Evolutionary conservation across 345 rosid species (phyloP).

Genomic region (Toxicodendron radicans): DNA sequence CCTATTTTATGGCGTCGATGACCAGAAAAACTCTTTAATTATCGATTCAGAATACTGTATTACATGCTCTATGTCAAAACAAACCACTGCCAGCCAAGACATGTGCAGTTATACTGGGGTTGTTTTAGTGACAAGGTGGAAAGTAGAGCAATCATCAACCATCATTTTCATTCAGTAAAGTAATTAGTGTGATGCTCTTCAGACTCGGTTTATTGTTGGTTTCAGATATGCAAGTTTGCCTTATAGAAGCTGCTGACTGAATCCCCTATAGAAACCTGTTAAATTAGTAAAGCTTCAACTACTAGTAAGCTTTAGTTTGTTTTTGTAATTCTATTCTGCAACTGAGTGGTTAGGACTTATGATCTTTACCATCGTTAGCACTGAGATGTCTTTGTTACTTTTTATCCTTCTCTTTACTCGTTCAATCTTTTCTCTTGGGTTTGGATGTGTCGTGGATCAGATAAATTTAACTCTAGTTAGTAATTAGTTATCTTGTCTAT

Average conservation of each 20-base stretch:
- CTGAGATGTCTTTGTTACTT: neutral
- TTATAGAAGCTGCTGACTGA: neutral
- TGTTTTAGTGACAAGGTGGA: slow-evolving; percentile 11
- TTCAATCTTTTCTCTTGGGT: neutral
- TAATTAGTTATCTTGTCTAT: neutral
- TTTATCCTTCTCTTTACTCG: neutral
- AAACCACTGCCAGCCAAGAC: neutral
- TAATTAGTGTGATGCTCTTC: neutral
- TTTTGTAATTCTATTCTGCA: neutral
- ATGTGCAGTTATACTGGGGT: slow-evolving; percentile 3
- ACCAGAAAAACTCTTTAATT: neutral
- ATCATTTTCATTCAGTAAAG: neutral
- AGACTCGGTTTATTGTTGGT: neutral
- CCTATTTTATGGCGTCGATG: neutral
- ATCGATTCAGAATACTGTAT: neutral
- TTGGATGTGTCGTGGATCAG: neutral
- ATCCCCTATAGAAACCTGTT: neutral
- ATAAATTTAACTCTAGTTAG: neutral
- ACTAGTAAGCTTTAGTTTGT: neutral
- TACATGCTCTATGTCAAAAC: slow-evolving; percentile 4
- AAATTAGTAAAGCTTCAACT: neutral
- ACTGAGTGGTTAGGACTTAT: neutral
- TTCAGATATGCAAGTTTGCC: neutral
- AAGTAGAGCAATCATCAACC: slow-evolving; percentile 11
- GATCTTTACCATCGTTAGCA: neutral